Conservation (phyloP, 2,329 filamentous ascomycete genomes). For the Colletotrichum tropicale region DNA sequence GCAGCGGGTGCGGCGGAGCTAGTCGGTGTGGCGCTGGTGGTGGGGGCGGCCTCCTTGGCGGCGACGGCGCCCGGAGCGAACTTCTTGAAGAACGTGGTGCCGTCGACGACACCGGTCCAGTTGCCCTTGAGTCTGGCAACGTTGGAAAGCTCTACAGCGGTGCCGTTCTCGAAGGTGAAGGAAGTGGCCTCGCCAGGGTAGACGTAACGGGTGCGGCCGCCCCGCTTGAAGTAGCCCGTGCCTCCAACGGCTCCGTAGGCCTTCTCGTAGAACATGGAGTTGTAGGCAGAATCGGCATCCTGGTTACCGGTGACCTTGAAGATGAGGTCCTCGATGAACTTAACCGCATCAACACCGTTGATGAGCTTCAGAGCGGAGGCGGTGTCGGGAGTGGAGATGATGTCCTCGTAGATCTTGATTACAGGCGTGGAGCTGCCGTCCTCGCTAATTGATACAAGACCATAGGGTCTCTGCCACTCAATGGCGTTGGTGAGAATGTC, state of each 20-base stretch:
- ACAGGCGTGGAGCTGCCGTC: constrained; percentile 38
- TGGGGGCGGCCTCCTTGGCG: not conserved
- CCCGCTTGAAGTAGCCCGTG: constrained; percentile 30
- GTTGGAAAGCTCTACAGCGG: constrained; percentile 29
- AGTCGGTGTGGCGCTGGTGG: not conserved
- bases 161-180: constrained; percentile 40
- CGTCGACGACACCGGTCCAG: constrained; percentile 32
- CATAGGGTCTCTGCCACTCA: constrained; percentile 35
- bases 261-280: constrained; percentile 39
- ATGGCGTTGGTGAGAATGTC: constrained; percentile 41
- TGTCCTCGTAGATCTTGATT: constrained; percentile 50
- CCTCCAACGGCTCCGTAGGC: constrained; percentile 18
- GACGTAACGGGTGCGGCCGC: constrained; percentile 28
- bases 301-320: constrained; percentile 22
- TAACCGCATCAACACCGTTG: constrained; percentile 26
- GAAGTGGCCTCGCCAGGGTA: constrained; percentile 35
- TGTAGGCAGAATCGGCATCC: constrained; percentile 35
- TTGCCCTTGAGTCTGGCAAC: constrained; percentile 30
- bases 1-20: not conserved
- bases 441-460: constrained; percentile 44
- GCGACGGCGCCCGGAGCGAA: constrained; percentile 27
- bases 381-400: constrained; percentile 27
- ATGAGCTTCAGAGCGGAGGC: constrained; percentile 26
- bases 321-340: constrained; percentile 24
- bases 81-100: constrained; percentile 32